phyloP scores from a whole-genome alignment of 2,329 filamentous ascomycete genomes.

The Xylaria sp. region DNA sequence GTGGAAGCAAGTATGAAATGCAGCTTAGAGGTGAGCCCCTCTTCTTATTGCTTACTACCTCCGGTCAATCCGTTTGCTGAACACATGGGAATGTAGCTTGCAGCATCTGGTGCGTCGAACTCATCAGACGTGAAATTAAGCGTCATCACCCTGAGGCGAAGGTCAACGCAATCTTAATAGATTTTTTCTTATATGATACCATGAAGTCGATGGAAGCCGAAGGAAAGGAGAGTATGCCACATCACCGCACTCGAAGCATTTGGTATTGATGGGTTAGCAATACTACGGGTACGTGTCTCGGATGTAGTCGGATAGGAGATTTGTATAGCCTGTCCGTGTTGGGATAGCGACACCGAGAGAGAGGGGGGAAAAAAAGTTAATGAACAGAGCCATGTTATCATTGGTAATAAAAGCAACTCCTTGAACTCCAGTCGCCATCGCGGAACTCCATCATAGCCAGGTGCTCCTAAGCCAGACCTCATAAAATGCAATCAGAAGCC shows the following conservation, averaged over 20 bases:
- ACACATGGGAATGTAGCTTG: conserved; percentile 65
- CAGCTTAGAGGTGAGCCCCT: conserved; percentile 77
- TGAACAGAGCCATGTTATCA: conserved; percentile 20
- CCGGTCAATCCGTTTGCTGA: conserved; percentile 23
- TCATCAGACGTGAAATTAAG: conserved; percentile 84
- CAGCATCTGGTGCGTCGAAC: conserved; percentile 95
- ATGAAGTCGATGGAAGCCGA: conserved; percentile 84
- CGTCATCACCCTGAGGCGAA: conserved; percentile 75
- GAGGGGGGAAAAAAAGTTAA: conserved; percentile 4
- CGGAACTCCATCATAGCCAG: conserved; percentile 26
- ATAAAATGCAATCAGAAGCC: conserved; percentile 25
- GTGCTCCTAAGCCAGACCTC: conserved; percentile 28
- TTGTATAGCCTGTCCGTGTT: conserved; percentile 2
- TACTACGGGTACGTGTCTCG: background rate
- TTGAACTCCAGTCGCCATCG: conserved; percentile 38
- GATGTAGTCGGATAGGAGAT: background rate
- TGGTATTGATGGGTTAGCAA: conserved; percentile 75
- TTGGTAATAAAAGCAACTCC: conserved; percentile 20
- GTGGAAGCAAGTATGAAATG: conserved; percentile 82
- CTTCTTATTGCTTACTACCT: conserved; percentile 1
- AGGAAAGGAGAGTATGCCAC: conserved; percentile 73
- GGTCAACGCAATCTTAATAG: conserved; percentile 90
- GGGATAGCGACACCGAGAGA: conserved; percentile 5
- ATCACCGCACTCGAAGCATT: conserved; percentile 91
- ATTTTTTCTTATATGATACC: conserved; percentile 96